Percentiles rank a stretch among this genome's conserved stretches.
phyloP scores from a whole-genome alignment of 106 monocot genomes.

The Dioscorea alata region DNA sequence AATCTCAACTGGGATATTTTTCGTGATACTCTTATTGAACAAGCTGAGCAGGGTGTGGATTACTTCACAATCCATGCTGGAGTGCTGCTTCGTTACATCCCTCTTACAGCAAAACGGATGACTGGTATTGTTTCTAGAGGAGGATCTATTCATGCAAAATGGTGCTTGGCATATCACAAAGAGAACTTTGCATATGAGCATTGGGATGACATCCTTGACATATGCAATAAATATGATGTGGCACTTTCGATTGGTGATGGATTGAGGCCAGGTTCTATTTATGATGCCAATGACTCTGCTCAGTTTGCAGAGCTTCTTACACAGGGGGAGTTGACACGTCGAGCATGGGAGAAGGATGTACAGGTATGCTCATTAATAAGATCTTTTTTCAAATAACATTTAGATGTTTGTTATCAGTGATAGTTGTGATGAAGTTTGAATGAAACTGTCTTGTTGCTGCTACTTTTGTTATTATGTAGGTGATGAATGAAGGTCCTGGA shows the following conservation, averaged over 20 bases:
- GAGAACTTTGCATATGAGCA: constrained; percentile 87
- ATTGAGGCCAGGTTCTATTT: constrained; percentile 72
- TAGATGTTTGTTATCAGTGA: too few species aligned
- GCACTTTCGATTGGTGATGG: constrained; percentile 82
- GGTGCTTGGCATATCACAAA: constrained; percentile 74
- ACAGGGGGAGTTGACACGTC: constrained; percentile 66
- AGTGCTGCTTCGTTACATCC: constrained; percentile 68
- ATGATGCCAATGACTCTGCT: constrained; percentile 81
- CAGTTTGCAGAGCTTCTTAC: constrained; percentile 80
- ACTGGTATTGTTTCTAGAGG: constrained; percentile 81
- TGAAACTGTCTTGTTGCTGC: background rate
- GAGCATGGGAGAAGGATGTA: constrained; percentile 82
- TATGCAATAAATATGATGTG: constrained; percentile 81
- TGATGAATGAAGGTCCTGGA: constrained; percentile 99
- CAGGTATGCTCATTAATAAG: constrained; percentile 35
- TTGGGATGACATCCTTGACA: constrained; percentile 85
- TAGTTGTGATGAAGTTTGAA: too few species aligned
- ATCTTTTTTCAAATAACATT: background rate
- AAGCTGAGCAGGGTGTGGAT: constrained; percentile 83
- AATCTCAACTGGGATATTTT: constrained; percentile 68
- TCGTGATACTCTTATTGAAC: constrained; percentile 70
- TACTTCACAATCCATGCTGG: constrained; percentile 87
- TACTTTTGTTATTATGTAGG: constrained; percentile 31
- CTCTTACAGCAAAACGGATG: constrained; percentile 79
- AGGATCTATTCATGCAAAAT: constrained; percentile 83